These are phyloP conservation scores for Schizosaccharomyces osmophilus DNA, from an alignment of 805 yeast genomes.

Conservation along the genomic window DNA sequence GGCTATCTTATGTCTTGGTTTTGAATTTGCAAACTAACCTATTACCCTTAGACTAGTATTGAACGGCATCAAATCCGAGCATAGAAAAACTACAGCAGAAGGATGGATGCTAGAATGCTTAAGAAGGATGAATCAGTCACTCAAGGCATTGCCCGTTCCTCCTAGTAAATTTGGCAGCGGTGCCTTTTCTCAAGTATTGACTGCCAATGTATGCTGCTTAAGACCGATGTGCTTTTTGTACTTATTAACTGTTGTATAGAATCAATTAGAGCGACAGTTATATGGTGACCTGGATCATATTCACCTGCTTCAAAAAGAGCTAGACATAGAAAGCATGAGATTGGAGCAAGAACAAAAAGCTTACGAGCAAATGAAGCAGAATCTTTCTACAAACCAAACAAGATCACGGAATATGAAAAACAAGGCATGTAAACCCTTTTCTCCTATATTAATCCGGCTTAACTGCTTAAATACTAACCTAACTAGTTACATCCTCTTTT, in stretches of 20 bases:
- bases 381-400: not conserved
- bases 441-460: too few species aligned
- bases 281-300: not conserved
- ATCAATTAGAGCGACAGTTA: not conserved
- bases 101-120: not conserved
- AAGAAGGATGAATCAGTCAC: not conserved
- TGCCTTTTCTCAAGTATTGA: not conserved
- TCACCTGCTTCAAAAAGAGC: not conserved
- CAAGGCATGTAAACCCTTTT: not conserved
- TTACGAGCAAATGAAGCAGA: not conserved
- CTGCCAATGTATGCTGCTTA: not conserved
- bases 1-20: not conserved
- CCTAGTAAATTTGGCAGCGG: not conserved
- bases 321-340: not conserved
- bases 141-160: not conserved
- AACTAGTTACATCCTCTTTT: not conserved
- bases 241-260: not conserved
- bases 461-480: not conserved
- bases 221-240: not conserved
- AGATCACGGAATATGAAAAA: not conserved
- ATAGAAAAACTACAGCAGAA: not conserved
- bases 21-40: not conserved
- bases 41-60: not conserved
- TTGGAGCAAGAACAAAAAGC: not conserved
- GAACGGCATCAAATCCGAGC: not conserved